Percentiles rank a stretch among this genome's conserved stretches.
These are phyloP conservation scores for Solanum neorickii DNA, from an alignment of 257 asterid genomes.

Conservation along the genomic window DNA sequence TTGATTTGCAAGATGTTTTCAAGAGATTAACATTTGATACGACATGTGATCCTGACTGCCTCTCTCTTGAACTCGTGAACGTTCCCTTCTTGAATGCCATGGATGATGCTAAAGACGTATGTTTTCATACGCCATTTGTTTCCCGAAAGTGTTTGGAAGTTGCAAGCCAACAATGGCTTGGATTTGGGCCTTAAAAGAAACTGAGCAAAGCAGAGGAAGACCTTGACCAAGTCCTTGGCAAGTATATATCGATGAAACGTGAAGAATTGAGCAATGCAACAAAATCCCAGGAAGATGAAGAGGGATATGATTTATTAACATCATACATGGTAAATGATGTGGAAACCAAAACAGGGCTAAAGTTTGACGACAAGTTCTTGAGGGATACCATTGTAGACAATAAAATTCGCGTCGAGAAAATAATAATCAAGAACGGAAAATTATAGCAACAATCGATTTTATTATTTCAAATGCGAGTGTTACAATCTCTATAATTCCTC, in stretches of 20 bases:
- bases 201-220: slow-evolving; percentile 8
- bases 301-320: slow-evolving; percentile 19
- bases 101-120: slow-evolving; percentile 37
- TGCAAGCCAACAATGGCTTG: slow-evolving; percentile 17
- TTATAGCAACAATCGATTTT: no score
- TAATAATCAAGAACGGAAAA: no score
- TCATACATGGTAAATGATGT: slow-evolving; percentile 9
- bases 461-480: no score
- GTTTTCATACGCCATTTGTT: slow-evolving; percentile 33
- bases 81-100: slow-evolving; percentile 37
- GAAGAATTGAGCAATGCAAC: neutral
- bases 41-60: slow-evolving; percentile 37
- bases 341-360: neutral
- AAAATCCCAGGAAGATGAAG: neutral
- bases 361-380: slow-evolving; percentile 22
- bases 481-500: no score
- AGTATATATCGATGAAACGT: slow-evolving; percentile 9
- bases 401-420: no score
- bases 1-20: slow-evolving; percentile 41
- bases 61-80: slow-evolving; percentile 17
- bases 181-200: slow-evolving; percentile 25
- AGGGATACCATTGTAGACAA: no score
- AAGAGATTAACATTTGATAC: slow-evolving; percentile 41
- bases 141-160: slow-evolving; percentile 25
- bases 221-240: slow-evolving; percentile 20